Evolutionary conservation across 1,139 yeast species (phyloP).

Genomic region (Meyerozyma elateridarum): DNA sequence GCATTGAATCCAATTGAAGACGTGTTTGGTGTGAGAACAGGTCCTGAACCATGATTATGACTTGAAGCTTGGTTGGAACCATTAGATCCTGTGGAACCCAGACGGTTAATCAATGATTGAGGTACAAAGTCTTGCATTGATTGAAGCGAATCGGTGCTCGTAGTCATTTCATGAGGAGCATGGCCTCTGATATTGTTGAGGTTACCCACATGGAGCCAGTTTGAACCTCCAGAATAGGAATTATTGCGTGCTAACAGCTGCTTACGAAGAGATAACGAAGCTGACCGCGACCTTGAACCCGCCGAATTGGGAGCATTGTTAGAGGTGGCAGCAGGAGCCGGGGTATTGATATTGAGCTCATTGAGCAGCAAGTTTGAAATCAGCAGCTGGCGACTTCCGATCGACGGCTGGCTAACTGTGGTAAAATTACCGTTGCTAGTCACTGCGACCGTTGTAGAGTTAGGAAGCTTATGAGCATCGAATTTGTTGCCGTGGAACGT

Average conservation of each 20-base stretch:
- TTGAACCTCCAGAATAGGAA: slow-evolving; percentile 27
- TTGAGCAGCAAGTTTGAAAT: slow-evolving; percentile 40
- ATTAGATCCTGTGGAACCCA: slow-evolving; percentile 6
- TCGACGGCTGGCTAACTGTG: slow-evolving; percentile 5
- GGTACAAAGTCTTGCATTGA: slow-evolving; percentile 45
- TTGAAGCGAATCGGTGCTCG: slow-evolving; percentile 40
- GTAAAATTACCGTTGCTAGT: slow-evolving; percentile 11
- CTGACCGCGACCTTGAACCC: slow-evolving; percentile 19
- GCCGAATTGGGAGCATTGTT: slow-evolving; percentile 7
- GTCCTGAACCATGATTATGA: too few relatives aligned
- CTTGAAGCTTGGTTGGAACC: slow-evolving; percentile 9
- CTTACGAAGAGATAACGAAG: slow-evolving; percentile 34
- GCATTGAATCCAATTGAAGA: slow-evolving; percentile 18
- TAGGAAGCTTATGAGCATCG: slow-evolving; percentile 18
- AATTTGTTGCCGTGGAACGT: slow-evolving; percentile 15
- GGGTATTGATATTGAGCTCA: slow-evolving; percentile 35
- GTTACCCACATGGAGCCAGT: slow-evolving; percentile 47
- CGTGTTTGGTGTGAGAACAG: slow-evolving; percentile 9
- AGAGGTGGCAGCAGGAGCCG: slow-evolving; percentile 16
- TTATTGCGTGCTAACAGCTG: slow-evolving; percentile 45
- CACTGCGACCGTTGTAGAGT: slow-evolving; percentile 23
- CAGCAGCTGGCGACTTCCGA: slow-evolving; percentile 24
- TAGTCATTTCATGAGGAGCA: slow-evolving; percentile 14
- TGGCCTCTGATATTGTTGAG: slow-evolving; percentile 27
- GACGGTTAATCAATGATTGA: slow-evolving; percentile 34